Conservation (phyloP, 2,329 filamentous ascomycete genomes). For the Fusarium annulatum region DNA sequence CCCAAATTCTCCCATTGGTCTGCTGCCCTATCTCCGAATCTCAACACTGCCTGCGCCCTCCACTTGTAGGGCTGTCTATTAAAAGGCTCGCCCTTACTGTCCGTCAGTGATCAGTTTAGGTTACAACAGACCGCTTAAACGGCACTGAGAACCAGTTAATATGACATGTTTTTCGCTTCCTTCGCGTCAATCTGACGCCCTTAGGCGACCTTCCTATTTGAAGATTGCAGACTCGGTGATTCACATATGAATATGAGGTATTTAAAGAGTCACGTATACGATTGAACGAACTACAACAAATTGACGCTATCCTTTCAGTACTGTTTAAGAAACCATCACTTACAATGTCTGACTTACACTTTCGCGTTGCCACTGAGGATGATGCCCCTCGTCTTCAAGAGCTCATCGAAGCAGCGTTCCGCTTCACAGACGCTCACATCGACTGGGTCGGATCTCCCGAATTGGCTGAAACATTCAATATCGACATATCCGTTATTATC, state of each 20-base stretch:
- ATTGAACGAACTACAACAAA: not conserved
- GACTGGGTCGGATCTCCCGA: slow-evolving; percentile 49
- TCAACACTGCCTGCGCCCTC: slow-evolving; percentile 8
- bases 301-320: not conserved
- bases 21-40: not conserved
- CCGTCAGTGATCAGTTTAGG: not conserved
- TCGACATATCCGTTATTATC: slow-evolving; percentile 72
- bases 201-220: slow-evolving; percentile 18
- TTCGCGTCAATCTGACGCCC: slow-evolving; percentile 17
- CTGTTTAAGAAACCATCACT: slow-evolving; percentile 9
- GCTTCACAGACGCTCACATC: slow-evolving; percentile 51
- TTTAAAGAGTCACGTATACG: slow-evolving; percentile 7
- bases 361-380: slow-evolving; percentile 51
- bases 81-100: not conserved
- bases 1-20: not conserved
- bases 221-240: not conserved
- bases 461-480: slow-evolving; percentile 77
- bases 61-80: not conserved
- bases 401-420: slow-evolving; percentile 55
- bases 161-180: not conserved
- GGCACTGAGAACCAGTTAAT: not conserved
- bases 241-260: not conserved
- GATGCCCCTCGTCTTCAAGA: slow-evolving; percentile 52
- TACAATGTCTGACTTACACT: slow-evolving; percentile 33
- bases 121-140: not conserved